Percentiles rank a stretch among this genome's conserved stretches.
These are phyloP conservation scores for Fusarium armeniacum DNA, from an alignment of 2,329 filamentous ascomycete genomes.

Conservation along the genomic window DNA sequence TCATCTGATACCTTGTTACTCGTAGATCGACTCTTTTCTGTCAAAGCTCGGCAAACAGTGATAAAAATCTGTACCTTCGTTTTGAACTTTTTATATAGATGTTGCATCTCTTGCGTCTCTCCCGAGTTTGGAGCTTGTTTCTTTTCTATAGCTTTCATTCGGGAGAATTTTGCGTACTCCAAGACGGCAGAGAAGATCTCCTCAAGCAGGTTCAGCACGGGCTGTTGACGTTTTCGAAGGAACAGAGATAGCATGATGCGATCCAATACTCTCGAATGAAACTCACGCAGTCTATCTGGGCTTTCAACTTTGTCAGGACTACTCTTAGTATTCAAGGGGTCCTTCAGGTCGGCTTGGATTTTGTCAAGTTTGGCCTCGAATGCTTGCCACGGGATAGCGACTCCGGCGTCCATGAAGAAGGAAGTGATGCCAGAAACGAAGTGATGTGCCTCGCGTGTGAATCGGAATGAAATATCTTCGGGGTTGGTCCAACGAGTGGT, in stretches of 20 bases:
- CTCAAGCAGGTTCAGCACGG: conserved; percentile 79
- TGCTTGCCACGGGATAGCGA: conserved; percentile 78
- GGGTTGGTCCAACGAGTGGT: conserved; percentile 54
- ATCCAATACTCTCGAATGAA: conserved; percentile 81
- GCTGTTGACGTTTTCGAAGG: conserved; percentile 79
- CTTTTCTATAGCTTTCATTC: conserved; percentile 56
- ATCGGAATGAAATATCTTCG: conserved; percentile 65
- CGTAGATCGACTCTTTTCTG: conserved; percentile 68
- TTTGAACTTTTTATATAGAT: conserved; percentile 75
- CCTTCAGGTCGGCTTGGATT: conserved; percentile 70
- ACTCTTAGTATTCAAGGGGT: conserved; percentile 55
- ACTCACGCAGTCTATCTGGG: conserved; percentile 74
- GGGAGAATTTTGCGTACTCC: conserved; percentile 71
- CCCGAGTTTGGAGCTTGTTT: conserved; percentile 29
- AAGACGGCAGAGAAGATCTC: conserved; percentile 82
- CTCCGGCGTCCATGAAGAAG: conserved; percentile 85
- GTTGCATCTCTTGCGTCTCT: conserved; percentile 46
- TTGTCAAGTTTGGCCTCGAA: conserved; percentile 76
- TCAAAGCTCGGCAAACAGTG: conserved; percentile 76
- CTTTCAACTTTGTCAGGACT: conserved; percentile 60
- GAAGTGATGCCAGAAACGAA: conserved; percentile 80
- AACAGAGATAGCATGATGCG: conserved; percentile 81
- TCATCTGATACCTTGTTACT: conserved; percentile 52
- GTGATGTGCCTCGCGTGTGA: conserved; percentile 83
- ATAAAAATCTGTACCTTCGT: conserved; percentile 83